Conservation (phyloP, 768 basidiomycete species). For the Phlebiopsis flavidoalba region DNA sequence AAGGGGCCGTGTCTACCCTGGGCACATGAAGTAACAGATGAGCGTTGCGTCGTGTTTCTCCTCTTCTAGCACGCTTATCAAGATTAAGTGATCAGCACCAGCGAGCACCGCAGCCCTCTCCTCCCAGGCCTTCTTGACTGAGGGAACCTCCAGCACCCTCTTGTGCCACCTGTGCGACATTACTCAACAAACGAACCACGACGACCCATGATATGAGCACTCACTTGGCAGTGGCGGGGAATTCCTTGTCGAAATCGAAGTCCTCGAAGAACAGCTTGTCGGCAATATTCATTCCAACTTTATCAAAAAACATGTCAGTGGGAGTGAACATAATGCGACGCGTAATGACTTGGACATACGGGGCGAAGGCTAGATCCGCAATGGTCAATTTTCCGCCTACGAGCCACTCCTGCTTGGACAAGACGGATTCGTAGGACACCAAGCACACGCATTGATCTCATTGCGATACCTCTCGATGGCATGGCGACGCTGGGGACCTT, state of each 20-base stretch:
- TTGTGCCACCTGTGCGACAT: constrained; percentile 10
- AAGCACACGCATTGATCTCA: constrained; percentile 23
- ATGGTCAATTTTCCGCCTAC: constrained; percentile 23
- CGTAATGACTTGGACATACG: constrained; percentile 1
- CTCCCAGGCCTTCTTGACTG: constrained; percentile 10
- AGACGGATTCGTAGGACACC: constrained; percentile 23
- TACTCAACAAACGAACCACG: background rate
- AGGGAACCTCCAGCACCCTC: constrained; percentile 5
- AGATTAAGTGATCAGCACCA: background rate
- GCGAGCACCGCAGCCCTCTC: background rate
- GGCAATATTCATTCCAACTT: constrained; percentile 17
- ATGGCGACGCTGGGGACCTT: constrained; percentile 23
- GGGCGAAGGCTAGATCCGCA: constrained; percentile 22
- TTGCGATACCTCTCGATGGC: constrained; percentile 26
- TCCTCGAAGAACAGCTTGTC: constrained; percentile 8
- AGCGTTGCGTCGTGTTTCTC: too few species aligned
- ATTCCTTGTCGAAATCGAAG: constrained; percentile 18
- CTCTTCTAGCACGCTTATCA: too few species aligned
- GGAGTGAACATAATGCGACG: background rate
- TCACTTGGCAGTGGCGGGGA: constrained; percentile 8
- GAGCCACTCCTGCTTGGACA: constrained; percentile 24
- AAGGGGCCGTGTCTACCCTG: too few species aligned
- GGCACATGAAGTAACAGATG: too few species aligned
- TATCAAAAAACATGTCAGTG: background rate
- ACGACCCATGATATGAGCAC: background rate